phyloP scores from a whole-genome alignment of 2,329 filamentous ascomycete species.

The Xylariaceae sp. region DNA sequence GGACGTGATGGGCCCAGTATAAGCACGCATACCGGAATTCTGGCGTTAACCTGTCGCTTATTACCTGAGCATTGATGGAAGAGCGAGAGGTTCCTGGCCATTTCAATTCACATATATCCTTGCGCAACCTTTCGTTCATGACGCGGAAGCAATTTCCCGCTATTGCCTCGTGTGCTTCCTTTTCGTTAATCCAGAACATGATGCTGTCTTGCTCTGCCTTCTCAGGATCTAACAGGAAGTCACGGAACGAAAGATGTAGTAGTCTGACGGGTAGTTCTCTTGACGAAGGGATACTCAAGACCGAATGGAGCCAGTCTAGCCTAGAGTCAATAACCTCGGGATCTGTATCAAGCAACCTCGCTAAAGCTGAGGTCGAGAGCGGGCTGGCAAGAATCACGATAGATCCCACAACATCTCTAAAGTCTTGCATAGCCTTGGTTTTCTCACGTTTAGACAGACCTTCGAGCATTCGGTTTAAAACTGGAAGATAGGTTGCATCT shows the following conservation, averaged over 20 bases:
- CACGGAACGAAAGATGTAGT: slow-evolving; percentile 10
- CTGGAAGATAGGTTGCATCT: slow-evolving; percentile 12
- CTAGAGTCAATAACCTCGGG: not conserved
- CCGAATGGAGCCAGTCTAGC: slow-evolving; percentile 10
- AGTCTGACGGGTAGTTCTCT: not conserved
- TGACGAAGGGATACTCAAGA: slow-evolving; percentile 1
- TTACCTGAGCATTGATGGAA: not conserved
- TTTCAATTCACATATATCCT: too few species aligned
- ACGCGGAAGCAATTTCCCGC: too few species aligned
- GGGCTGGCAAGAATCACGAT: slow-evolving; percentile 7
- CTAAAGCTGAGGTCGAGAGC: not conserved
- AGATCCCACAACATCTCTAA: slow-evolving; percentile 3
- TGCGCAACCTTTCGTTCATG: too few species aligned
- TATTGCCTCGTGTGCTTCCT: slow-evolving; percentile 1
- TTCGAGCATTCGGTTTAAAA: slow-evolving; percentile 8
- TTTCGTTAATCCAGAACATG: slow-evolving; percentile 14
- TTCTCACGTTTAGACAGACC: not conserved
- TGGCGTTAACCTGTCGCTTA: slow-evolving; percentile 1
- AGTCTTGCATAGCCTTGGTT: not conserved
- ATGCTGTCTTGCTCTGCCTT: not conserved
- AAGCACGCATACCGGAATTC: slow-evolving; percentile 31
- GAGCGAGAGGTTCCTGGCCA: too few species aligned
- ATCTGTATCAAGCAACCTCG: slow-evolving; percentile 1
- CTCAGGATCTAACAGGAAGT: slow-evolving; percentile 9
- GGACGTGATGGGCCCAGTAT: slow-evolving; percentile 32